phyloP scores from a whole-genome alignment of 2,329 filamentous ascomycete species.

The Byssothecium circinans region DNA sequence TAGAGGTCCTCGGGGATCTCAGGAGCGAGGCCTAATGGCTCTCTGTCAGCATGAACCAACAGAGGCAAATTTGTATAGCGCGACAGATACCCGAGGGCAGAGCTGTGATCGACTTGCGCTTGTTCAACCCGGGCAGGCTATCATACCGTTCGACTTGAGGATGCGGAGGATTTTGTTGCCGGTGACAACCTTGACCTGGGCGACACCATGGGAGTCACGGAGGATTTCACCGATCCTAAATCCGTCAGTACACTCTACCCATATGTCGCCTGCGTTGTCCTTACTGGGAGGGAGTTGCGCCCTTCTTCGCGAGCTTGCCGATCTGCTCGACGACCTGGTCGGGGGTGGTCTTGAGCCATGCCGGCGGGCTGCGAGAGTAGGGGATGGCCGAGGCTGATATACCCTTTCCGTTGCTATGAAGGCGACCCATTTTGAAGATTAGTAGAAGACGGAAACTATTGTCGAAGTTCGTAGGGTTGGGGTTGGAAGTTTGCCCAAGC shows the following conservation, averaged over 20 bases:
- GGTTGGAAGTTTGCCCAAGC: slow-evolving; percentile 2
- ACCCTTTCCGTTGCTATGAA: slow-evolving; percentile 99
- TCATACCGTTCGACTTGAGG: slow-evolving; percentile 95
- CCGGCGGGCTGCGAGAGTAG: slow-evolving; percentile 89
- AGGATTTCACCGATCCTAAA: slow-evolving; percentile 88
- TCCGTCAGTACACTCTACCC: slow-evolving; percentile 11
- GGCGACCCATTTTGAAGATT: slow-evolving; percentile 77
- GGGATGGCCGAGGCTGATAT: slow-evolving; percentile 94
- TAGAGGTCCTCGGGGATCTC: slow-evolving; percentile 99
- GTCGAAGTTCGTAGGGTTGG: slow-evolving; percentile 15
- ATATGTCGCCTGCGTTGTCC: slow-evolving; percentile 1
- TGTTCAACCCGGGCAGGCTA: slow-evolving; percentile 46
- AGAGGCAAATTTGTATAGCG: slow-evolving; percentile 64
- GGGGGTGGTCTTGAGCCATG: slow-evolving; percentile 98
- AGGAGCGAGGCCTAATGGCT: slow-evolving; percentile 81
- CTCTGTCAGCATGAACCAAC: slow-evolving; percentile 43
- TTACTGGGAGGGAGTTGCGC: slow-evolving; percentile 87
- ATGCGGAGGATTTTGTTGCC: slow-evolving; percentile 99
- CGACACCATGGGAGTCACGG: slow-evolving; percentile 96
- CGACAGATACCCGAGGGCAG: slow-evolving; percentile 57
- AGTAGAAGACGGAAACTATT: slow-evolving; percentile 16
- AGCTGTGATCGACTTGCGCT: slow-evolving; percentile 45
- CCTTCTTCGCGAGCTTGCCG: slow-evolving; percentile 98
- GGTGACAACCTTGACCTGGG: slow-evolving; percentile 79
- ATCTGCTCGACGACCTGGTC: slow-evolving; percentile 99